Base-by-base conservation (phyloP, 139 green algal genomes). In the Micractinium sp. region DNA sequence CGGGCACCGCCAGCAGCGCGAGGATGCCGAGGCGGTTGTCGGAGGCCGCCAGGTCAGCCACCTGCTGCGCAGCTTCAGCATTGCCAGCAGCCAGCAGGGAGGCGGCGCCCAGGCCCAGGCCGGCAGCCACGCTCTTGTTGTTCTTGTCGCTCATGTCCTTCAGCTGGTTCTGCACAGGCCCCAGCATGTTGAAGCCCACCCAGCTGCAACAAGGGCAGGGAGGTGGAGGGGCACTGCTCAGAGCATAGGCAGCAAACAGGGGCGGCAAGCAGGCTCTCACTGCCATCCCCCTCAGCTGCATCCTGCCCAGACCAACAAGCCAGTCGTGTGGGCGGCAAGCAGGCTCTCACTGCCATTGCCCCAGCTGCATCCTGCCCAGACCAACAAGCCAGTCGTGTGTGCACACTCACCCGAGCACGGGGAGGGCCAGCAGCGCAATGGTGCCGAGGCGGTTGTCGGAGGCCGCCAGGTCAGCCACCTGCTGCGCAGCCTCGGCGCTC, bases 51-150 rank as follows among this genome's bases (percentile, higher is more conserved):
- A 98, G 75, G 63, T 95, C 86, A 1, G 92, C 90, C 27, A 98
- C 67, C 92, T 99, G 95, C 66, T 91, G 92, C 13, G 95, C 94
- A n/a, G 96, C 96, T n/a, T 96, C 84, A 20, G 95, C 93, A 69
- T 92, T 86, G 73, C 92, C 38, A 19, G 93, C 89, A 22, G 81
- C 76, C 35, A 93, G 53, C 88, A 96, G 81, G 71, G 88, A 80
- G 67, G 84, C 84, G 39, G 69, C 69, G 39, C 67, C 71, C 41
- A 93, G 92, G 67, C 91, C 93, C 56, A 94, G 56, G 61, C 87
- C 91, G 1, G 67, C 89, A 1, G 85, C 90, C 3, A 86, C 85
- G 78, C 79, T n/a, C 76, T 82, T 82, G 78, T 13, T 35, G 47
- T 41, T 81, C 33, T 39, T 81, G 25, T 25, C 75, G 12, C 35